phyloP scores from a whole-genome alignment of 2,329 filamentous ascomycete species.

The Cercospora janseana region DNA sequence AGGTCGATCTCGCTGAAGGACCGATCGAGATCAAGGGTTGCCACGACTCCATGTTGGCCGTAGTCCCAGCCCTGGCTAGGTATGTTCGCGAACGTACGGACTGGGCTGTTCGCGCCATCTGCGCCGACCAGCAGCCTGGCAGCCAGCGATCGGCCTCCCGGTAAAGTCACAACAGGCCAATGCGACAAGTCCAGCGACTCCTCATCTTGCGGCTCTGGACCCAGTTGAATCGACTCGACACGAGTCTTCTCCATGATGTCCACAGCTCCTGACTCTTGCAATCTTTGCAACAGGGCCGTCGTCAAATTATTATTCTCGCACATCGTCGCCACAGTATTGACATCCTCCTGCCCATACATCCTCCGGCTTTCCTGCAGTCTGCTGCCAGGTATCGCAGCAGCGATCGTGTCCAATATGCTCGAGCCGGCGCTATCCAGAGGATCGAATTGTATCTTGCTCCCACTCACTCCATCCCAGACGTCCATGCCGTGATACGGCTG shows the following conservation, averaged over 20 bases:
- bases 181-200: conserved; percentile 69
- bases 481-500: conserved; percentile 95
- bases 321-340: conserved; percentile 79
- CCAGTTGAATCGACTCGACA: conserved; percentile 76
- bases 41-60: conserved; percentile 82
- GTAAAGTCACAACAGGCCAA: conserved; percentile 82
- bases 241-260: conserved; percentile 72
- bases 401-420: conserved; percentile 32
- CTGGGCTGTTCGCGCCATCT: conserved; percentile 91
- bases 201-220: conserved; percentile 56
- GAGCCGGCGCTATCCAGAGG: conserved; percentile 26
- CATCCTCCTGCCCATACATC: conserved; percentile 28
- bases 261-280: conserved; percentile 62
- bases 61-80: conserved; percentile 91
- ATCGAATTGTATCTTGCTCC: conserved; percentile 78
- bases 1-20: conserved; percentile 26
- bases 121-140: conserved; percentile 87
- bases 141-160: conserved; percentile 62
- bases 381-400: conserved; percentile 33
- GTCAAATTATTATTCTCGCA: conserved; percentile 90
- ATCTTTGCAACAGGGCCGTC: conserved; percentile 62
- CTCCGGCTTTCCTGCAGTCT: conserved; percentile 27
- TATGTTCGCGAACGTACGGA: conserved; percentile 85
- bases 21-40: conserved; percentile 68
- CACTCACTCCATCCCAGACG: conserved; percentile 94